Percentiles rank a stretch among this genome's conserved stretches.
Evolutionary conservation across 371 early-diverging fungal genomes (phyloP).

Genomic region (Mortierella sp.): DNA sequence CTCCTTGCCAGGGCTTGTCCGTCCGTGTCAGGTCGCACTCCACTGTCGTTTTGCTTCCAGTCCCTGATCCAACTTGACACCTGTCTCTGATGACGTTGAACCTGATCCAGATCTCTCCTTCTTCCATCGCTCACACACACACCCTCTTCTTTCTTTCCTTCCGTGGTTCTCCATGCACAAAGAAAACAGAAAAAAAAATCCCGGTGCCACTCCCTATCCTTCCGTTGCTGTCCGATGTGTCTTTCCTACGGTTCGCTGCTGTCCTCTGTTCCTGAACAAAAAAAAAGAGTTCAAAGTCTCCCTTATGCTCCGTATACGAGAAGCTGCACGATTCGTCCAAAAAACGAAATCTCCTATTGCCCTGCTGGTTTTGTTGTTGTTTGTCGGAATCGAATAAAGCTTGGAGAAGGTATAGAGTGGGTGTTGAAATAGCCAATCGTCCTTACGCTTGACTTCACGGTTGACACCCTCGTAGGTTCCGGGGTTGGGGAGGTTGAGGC

Average conservation of each 20-base stretch:
- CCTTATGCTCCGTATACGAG: not conserved
- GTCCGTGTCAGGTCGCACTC: not conserved
- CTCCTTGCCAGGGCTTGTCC: not conserved
- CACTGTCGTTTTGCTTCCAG: not conserved
- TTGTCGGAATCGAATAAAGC: not conserved
- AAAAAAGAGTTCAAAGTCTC: not conserved
- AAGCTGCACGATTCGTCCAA: not conserved
- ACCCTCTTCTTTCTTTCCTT: not conserved
- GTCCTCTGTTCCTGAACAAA: not conserved
- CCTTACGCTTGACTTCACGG: constrained; percentile 86
- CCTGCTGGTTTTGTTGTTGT: not conserved
- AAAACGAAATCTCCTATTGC: not conserved
- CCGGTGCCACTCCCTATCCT: not conserved
- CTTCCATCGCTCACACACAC: not conserved
- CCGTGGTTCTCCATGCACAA: not conserved
- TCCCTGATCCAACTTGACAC: not conserved
- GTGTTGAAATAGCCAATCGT: not conserved
- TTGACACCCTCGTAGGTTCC: constrained; percentile 90
- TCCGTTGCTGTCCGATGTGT: not conserved
- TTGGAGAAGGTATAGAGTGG: not conserved
- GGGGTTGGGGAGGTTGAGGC: constrained; percentile 85
- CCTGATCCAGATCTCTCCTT: not conserved
- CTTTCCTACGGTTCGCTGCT: not conserved
- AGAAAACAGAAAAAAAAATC: not conserved
- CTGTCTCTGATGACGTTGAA: not conserved